Conservation (phyloP, 495 filamentous ascomycete species). For the Tuber magnatum region DNA sequence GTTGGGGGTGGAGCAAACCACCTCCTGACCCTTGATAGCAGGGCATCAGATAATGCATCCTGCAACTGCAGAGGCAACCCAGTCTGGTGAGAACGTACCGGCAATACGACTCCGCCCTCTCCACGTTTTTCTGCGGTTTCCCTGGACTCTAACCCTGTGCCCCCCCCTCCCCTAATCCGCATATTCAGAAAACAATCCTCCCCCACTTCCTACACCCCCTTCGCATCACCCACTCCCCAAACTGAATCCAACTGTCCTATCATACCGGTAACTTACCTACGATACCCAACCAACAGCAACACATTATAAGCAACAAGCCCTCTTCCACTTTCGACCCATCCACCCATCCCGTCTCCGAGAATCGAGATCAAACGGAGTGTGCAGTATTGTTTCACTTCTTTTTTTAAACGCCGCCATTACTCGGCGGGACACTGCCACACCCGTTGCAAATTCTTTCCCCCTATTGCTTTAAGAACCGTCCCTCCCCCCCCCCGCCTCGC, state of each 20-base stretch:
- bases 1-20: not conserved
- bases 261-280: not conserved
- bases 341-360: conserved; percentile 1
- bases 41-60: conserved; percentile 12
- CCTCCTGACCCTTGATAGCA: conserved; percentile 29
- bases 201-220: not conserved
- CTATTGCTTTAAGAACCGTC: conserved; percentile 10
- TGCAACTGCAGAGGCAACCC: conserved; percentile 6
- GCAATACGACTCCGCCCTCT: conserved; percentile 16
- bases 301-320: conserved; percentile 2
- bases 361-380: conserved; percentile 4
- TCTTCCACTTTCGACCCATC: not conserved
- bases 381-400: conserved; percentile 18
- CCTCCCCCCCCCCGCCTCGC: conserved; percentile 3
- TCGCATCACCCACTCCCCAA: not conserved
- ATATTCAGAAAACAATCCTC: not conserved
- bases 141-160: conserved; percentile 20
- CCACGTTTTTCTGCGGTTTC: conserved; percentile 8
- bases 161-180: conserved; percentile 14
- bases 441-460: conserved; percentile 16
- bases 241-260: not conserved
- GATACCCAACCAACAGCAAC: conserved; percentile 16
- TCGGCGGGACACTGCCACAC: conserved; percentile 19
- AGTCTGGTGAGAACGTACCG: conserved; percentile 17
- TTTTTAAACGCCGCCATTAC: conserved; percentile 19